A percentile compares a stretch with the other conserved stretches of the same genome.
phyloP scores from a whole-genome alignment of 2,329 filamentous ascomycete species.

The Aspergillus alliaceus region DNA sequence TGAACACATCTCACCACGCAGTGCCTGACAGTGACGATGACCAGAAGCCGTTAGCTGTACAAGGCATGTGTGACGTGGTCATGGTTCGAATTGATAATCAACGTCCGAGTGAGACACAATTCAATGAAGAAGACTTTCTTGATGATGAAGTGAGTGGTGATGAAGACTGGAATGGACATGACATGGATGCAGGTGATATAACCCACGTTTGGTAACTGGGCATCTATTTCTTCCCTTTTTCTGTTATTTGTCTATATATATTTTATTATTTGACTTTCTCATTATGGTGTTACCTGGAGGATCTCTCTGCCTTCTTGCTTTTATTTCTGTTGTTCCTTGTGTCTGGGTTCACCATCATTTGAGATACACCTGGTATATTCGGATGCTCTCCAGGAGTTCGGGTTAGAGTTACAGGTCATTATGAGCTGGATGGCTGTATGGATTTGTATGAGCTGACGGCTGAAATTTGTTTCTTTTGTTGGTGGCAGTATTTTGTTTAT shows the following conservation, averaged over 20 bases:
- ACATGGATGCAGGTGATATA: constrained; percentile 25
- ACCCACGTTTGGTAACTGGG: constrained; percentile 24
- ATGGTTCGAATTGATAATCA: constrained; percentile 62
- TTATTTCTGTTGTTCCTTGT: neutral
- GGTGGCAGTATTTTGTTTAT: neutral
- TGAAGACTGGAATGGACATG: constrained; percentile 61
- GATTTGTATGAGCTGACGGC: too few species aligned
- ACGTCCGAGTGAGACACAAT: constrained; percentile 59
- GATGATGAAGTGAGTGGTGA: constrained; percentile 61
- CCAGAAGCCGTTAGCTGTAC: constrained; percentile 34
- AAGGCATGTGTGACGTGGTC: constrained; percentile 60
- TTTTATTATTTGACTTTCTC: neutral
- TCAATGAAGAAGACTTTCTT: constrained; percentile 60
- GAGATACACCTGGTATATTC: neutral
- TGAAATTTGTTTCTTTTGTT: neutral
- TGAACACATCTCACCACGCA: constrained; percentile 6
- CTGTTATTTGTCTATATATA: neutral
- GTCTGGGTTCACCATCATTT: too few species aligned
- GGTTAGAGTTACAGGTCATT: neutral
- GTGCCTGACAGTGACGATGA: constrained; percentile 12
- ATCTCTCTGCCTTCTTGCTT: neutral
- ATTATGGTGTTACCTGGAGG: neutral
- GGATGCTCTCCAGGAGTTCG: neutral
- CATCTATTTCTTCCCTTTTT: neutral
- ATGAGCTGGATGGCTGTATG: neutral